Base-by-base conservation (phyloP, 768 basidiomycete genomes). In the Brasilioporus rufonigricans region DNA sequence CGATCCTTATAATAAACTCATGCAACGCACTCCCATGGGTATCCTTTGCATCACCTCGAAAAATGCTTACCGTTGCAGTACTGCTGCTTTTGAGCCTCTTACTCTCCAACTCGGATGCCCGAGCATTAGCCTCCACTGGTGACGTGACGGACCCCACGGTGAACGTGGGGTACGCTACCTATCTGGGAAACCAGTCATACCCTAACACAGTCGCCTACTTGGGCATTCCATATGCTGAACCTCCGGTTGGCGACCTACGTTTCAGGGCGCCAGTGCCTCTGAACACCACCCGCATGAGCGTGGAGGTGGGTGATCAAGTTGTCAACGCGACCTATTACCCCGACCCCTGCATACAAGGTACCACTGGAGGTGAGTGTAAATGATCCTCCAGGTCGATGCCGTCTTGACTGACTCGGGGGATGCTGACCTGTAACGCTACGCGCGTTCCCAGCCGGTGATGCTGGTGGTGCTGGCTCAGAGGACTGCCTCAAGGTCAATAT, bases 401-500 rank as follows among this genome's bases (percentile, higher is more conserved):
- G 4, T 36, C 10, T 39, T 19, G 9, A 4, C 32, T 19, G 26
- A 4, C 36, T 43, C 19, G 12, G 14, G 33, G 39, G 10, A 39
- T 10, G 6, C 19, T 39, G 5, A 39, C 10, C 19, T 19, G 9
- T 36, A 53, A 19, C 4, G 31, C 8, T 32, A 18, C 10, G 13
- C 16, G 1, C 19, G n/a, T 24, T 27, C 29, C 39, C 38, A 84
- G 80, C 44, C 19, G 80, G 79, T 10, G 83, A 83, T 61, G 75
- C 79, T 23, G 84, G 85, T 45, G 84, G 85, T 27, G 82, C 82
- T 13, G 85, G 86, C 12, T 80, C 78, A 40, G 85, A 87, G 68
- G 84, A 86, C 57, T 87, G 84, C 58, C 66, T 87, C 32, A 85
- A 86, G 45, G 71, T 86, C n/a, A 84, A 87, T 63, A 74, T 87